Percentiles rank a stretch among this genome's conserved stretches.
Conservation (phyloP, 352 stramenopile genomes). For the Phytophthora lateralis region DNA sequence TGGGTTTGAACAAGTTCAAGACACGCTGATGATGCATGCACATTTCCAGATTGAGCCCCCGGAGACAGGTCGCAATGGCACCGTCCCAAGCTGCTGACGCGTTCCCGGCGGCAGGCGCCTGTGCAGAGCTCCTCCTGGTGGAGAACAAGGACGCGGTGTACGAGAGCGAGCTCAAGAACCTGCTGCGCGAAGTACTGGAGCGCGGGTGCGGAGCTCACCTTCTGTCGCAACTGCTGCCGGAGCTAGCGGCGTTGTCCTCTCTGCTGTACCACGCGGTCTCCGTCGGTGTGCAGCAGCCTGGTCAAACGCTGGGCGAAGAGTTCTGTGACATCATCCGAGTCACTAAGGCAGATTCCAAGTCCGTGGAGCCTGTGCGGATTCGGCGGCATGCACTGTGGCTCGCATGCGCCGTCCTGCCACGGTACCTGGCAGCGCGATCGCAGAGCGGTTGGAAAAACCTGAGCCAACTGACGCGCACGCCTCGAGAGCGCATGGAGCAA, state of each 20-base stretch:
- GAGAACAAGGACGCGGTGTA: conserved; percentile 80
- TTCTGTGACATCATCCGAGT: conserved; percentile 87
- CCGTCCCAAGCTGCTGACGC: conserved; percentile 16
- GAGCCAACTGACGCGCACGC: conserved; percentile 60
- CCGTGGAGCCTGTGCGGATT: conserved; percentile 40
- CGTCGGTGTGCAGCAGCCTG: conserved; percentile 56
- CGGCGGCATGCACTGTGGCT: conserved; percentile 65
- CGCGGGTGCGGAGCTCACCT: conserved; percentile 67
- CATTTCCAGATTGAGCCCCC: background rate
- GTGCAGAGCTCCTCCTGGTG: conserved; percentile 76
- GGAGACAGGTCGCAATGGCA: conserved; percentile 1
- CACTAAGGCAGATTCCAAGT: conserved; percentile 14
- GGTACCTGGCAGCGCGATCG: conserved; percentile 69
- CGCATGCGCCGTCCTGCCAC: conserved; percentile 52
- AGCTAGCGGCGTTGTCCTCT: conserved; percentile 65
- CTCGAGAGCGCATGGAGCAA: conserved; percentile 81
- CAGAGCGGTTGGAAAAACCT: conserved; percentile 77
- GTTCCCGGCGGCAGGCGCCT: conserved; percentile 68
- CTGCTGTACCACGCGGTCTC: conserved; percentile 74
- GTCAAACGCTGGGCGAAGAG: conserved; percentile 88
- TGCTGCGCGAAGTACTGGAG: conserved; percentile 79
- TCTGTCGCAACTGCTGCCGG: conserved; percentile 80
- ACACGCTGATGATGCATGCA: conserved; percentile 19
- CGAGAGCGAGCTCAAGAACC: conserved; percentile 70
- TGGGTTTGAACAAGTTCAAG: conserved; percentile 25